phyloP scores from a whole-genome alignment of 805 yeast species.

The Ogataea philodendri region DNA sequence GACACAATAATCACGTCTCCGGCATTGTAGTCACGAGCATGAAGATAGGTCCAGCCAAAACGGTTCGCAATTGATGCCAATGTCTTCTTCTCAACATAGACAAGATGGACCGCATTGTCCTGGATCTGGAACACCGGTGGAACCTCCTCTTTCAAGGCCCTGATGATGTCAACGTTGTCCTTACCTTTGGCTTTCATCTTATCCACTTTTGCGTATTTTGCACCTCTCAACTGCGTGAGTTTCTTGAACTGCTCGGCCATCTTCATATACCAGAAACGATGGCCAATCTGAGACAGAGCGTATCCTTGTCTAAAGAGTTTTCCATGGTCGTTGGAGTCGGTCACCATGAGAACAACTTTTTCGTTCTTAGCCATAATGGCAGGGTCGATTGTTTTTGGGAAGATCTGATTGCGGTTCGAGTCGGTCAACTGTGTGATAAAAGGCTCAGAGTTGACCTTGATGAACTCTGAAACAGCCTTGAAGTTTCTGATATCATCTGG shows the following conservation, averaged over 20 bases:
- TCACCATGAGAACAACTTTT: slow-evolving; percentile 46
- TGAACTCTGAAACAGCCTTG: slow-evolving; percentile 47
- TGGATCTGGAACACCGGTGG: slow-evolving; percentile 34
- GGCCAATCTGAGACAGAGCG: slow-evolving; percentile 42
- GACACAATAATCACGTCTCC: slow-evolving; percentile 61
- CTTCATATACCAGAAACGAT: slow-evolving; percentile 41
- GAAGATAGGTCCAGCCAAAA: slow-evolving; percentile 38
- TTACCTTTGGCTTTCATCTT: slow-evolving; percentile 44
- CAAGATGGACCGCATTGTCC: slow-evolving; percentile 41
- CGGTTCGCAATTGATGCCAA: slow-evolving; percentile 18
- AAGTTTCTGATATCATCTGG: slow-evolving; percentile 60
- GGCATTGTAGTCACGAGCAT: slow-evolving; percentile 33
- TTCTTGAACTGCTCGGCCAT: slow-evolving; percentile 37
- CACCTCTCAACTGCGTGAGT: slow-evolving; percentile 28
- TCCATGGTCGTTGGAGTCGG: slow-evolving; percentile 40
- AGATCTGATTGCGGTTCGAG: slow-evolving; percentile 35
- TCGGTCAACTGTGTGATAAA: slow-evolving; percentile 51
- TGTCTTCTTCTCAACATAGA: slow-evolving; percentile 49
- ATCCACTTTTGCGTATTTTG: slow-evolving; percentile 44
- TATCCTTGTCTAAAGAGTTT: slow-evolving; percentile 22
- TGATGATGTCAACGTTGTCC: slow-evolving; percentile 41
- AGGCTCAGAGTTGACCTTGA: slow-evolving; percentile 50
- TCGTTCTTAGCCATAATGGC: slow-evolving; percentile 36
- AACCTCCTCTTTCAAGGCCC: slow-evolving; percentile 52
- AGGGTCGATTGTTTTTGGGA: slow-evolving; percentile 30